Conservation (phyloP, 177 flowering plant species). For the Vitis hybrid region DNA sequence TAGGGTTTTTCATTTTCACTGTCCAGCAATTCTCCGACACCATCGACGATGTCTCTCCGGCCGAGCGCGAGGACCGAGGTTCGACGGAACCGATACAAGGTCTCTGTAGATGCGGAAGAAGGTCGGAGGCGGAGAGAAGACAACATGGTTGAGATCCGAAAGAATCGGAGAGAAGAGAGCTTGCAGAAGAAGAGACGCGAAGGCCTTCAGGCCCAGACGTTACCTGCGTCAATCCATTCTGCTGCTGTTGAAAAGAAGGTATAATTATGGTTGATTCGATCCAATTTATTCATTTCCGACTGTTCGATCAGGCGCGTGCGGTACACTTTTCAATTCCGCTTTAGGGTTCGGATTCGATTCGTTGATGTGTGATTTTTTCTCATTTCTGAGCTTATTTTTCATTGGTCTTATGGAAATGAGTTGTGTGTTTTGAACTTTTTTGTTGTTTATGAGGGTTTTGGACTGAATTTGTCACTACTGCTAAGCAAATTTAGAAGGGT, state of each 20-base stretch:
- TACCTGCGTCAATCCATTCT: constrained; percentile 21
- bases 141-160: constrained; percentile 57
- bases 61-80: constrained; percentile 51
- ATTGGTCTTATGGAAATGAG: too few species aligned
- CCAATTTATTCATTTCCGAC: too few species aligned
- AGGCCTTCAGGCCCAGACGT: constrained; percentile 33
- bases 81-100: constrained; percentile 52
- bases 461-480: too few species aligned
- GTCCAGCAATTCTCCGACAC: background rate
- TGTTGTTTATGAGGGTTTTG: too few species aligned
- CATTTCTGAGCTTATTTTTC: too few species aligned
- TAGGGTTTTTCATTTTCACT: background rate
- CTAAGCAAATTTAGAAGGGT: too few species aligned
- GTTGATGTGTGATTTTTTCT: background rate
- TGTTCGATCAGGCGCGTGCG: background rate
- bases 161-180: constrained; percentile 49
- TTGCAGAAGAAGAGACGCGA: constrained; percentile 55
- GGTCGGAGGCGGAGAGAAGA: constrained; percentile 53
- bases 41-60: constrained; percentile 38
- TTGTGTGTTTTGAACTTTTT: too few species aligned
- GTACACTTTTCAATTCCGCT: background rate
- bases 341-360: background rate
- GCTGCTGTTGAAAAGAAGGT: constrained; percentile 41
- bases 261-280: background rate
- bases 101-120: constrained; percentile 56